Base-by-base conservation (phyloP, 768 basidiomycete species). In the Glaciozyma martinii region DNA sequence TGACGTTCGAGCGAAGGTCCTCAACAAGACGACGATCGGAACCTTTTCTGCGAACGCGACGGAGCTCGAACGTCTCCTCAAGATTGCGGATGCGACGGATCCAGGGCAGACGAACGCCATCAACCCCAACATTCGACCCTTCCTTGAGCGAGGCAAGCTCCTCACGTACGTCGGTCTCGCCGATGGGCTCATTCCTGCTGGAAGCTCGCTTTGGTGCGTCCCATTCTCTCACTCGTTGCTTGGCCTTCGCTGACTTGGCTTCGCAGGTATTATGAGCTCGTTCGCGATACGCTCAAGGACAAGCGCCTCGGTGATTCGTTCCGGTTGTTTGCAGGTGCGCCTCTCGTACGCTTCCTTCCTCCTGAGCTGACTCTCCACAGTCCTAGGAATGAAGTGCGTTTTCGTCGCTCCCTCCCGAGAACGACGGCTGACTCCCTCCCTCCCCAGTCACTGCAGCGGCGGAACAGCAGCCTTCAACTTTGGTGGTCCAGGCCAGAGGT, bases 71-170 rank as follows among this genome's bases (percentile, higher is more conserved):
- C 15, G 37, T 3, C 58, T 70, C 13, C 25, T 66, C 50, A 42
- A 47, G 40, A 60, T 53, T 13, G 66, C 60, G 15, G 52, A 67
- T 27, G 49, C 30, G 25, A 72, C 68, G 6, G 47, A 72, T 43
- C 71, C 71, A 18, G 67, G 70, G 1, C 37, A 42, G n/a, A 68
- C 62, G 6, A 67, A 60, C 47, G 70, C 70, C 5, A 40, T 40
- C 23, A 29, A 68, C 19, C 49, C 54, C 0, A 43, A 71, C 59
- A 62, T 71, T n/a, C 5, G n/a, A 50, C 33, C 54, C 2, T 71
- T 66, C 64, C 61, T 71, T 37, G 59, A 58, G 46, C 57, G 52
- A 16, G 70, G 70, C 10, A 67, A 67, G 49, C 43, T 64, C 5
- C 32, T 68, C 0, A 63, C 64, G 2, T 66, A 65, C 56, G 66